Evolutionary conservation across 257 asterid species (phyloP).

Genomic region (Scutellaria galericulata): DNA sequence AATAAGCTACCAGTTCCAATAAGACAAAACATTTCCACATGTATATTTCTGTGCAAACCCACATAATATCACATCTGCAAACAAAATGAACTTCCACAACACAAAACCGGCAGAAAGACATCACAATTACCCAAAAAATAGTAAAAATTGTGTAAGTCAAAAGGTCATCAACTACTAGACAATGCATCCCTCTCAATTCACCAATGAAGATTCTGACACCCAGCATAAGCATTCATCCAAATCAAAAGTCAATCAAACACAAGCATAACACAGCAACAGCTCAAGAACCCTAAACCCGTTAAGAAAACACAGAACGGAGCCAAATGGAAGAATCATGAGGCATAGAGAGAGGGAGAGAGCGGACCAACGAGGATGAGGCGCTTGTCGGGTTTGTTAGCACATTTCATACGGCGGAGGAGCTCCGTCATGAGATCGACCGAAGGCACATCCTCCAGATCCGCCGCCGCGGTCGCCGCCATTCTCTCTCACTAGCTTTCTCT

Average conservation of each 20-base stretch:
- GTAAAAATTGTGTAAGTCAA: not conserved
- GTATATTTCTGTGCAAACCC: not conserved
- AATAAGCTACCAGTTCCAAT: not conserved
- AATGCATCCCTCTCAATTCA: not conserved
- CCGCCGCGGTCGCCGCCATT: conserved; percentile 44
- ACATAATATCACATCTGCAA: conserved; percentile 5
- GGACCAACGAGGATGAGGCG: conserved; percentile 87
- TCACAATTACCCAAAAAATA: not conserved
- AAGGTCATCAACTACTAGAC: not conserved
- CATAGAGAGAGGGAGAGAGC: not conserved
- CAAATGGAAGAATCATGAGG: conserved; percentile 2
- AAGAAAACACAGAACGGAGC: not conserved
- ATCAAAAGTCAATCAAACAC: conserved; percentile 23
- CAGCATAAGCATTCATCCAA: conserved; percentile 28
- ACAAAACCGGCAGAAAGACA: not conserved
- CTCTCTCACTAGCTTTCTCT: conserved; percentile 16
- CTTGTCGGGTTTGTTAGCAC: conserved; percentile 78
- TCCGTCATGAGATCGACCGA: conserved; percentile 77
- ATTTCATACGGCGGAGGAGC: conserved; percentile 80
- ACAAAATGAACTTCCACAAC: not conserved
- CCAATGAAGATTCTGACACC: not conserved
- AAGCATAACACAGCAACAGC: conserved; percentile 4
- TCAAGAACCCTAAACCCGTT: conserved; percentile 28
- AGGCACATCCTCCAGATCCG: conserved; percentile 69
- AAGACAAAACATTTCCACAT: not conserved